Conservation (phyloP, 345 rosid genomes). For the Acer campestre region DNA sequence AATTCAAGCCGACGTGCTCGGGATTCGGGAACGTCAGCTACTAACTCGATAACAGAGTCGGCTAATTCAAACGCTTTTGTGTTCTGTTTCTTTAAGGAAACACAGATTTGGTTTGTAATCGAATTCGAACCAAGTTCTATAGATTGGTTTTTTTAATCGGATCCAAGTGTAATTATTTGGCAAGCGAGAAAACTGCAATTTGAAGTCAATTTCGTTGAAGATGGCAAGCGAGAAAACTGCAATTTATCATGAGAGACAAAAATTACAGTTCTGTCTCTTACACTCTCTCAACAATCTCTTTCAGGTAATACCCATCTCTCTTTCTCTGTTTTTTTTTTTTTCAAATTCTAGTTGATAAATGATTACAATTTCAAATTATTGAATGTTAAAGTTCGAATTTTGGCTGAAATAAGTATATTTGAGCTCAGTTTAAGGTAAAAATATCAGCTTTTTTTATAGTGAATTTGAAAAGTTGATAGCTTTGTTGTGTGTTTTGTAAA, state of each 20-base stretch:
- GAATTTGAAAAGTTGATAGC: background rate
- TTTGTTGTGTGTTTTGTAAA: background rate
- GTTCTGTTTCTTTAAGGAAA: too few species aligned
- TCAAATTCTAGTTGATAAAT: background rate
- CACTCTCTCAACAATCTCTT: constrained; percentile 37
- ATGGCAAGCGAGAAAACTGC: constrained; percentile 15
- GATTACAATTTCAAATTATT: background rate
- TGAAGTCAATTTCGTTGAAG: too few species aligned
- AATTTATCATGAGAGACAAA: constrained; percentile 82
- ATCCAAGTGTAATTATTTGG: constrained; percentile 17
- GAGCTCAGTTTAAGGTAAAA: background rate
- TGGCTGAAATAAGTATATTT: background rate
- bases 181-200: constrained; percentile 16
- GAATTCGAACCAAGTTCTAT: too few species aligned
- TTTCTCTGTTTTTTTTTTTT: background rate
- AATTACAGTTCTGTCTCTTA: constrained; percentile 78
- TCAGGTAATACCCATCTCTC: constrained; percentile 29
- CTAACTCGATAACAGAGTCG: too few species aligned
- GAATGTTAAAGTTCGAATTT: background rate
- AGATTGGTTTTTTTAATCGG: background rate
- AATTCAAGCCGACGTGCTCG: too few species aligned
- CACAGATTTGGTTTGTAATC: too few species aligned
- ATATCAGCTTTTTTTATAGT: background rate
- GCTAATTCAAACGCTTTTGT: too few species aligned
- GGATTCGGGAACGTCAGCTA: too few species aligned